Evolutionary conservation across 2,329 filamentous ascomycete species (phyloP).

Genomic region (Seiridium unicorne): DNA sequence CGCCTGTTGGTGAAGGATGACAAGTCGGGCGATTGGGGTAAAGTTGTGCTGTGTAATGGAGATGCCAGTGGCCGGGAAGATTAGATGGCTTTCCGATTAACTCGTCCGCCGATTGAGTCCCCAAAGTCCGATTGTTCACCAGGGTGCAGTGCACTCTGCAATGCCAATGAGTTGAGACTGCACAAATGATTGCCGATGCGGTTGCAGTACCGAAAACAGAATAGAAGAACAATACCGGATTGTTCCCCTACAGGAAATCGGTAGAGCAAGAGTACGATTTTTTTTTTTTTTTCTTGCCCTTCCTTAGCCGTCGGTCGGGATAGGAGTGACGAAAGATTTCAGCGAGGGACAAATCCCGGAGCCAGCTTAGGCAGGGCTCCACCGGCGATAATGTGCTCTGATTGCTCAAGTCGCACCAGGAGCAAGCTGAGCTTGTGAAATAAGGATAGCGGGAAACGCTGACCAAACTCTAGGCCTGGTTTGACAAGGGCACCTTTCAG

Average conservation of each 20-base stretch:
- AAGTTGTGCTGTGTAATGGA: not conserved
- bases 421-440: no score
- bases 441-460: no score
- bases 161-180: no score
- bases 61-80: not conserved
- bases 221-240: no score
- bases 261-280: no score
- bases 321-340: conserved; percentile 6
- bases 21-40: not conserved
- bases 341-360: not conserved
- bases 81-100: not conserved
- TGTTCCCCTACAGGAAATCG: no score
- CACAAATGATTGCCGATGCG: no score
- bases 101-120: not conserved
- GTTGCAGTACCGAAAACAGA: no score
- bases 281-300: no score
- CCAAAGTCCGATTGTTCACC: not conserved
- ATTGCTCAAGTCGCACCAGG: not conserved
- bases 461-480: no score
- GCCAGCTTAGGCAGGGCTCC: not conserved
- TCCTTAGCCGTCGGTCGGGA: not conserved
- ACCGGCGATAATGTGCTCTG: not conserved
- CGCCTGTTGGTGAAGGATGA: conserved; percentile 3
- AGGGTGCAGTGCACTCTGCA: not conserved
- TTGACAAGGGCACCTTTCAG: no score